These are phyloP conservation scores for Dioscorea zingiberensis DNA, from an alignment of 106 monocot genomes.

Conservation along the genomic window DNA sequence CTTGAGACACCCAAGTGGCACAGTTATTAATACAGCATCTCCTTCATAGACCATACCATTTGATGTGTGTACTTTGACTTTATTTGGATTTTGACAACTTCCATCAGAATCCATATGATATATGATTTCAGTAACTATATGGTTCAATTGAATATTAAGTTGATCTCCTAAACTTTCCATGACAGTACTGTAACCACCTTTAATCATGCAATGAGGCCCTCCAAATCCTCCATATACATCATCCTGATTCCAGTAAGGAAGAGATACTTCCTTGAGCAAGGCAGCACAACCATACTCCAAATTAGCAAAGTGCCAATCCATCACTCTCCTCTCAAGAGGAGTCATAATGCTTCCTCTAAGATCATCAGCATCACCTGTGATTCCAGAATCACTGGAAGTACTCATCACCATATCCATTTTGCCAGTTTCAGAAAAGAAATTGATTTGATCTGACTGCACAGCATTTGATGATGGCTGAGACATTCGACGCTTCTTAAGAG, in stretches of 20 bases:
- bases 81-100: constrained; percentile 9
- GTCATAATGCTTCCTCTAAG: constrained; percentile 37
- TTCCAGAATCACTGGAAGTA: constrained; percentile 4
- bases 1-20: constrained; percentile 95
- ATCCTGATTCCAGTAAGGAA: constrained; percentile 98
- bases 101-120: constrained; percentile 33
- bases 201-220: constrained; percentile 99
- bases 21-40: constrained; percentile 88
- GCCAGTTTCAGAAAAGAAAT: constrained; percentile 12
- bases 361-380: background rate
- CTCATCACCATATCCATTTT: constrained; percentile 2
- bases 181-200: constrained; percentile 80
- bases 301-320: constrained; percentile 99
- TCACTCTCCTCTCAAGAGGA: constrained; percentile 90
- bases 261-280: constrained; percentile 77
- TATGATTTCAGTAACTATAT: constrained; percentile 57
- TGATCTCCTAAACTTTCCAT: constrained; percentile 67
- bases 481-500: constrained; percentile 51
- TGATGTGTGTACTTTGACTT: constrained; percentile 70
- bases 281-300: constrained; percentile 99
- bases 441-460: constrained; percentile 22
- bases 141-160: constrained; percentile 65
- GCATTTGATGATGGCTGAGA: constrained; percentile 18
- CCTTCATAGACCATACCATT: constrained; percentile 56
- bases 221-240: constrained; percentile 98